Conservation (phyloP, 257 asterid genomes). For the Solanum stenotomum region DNA sequence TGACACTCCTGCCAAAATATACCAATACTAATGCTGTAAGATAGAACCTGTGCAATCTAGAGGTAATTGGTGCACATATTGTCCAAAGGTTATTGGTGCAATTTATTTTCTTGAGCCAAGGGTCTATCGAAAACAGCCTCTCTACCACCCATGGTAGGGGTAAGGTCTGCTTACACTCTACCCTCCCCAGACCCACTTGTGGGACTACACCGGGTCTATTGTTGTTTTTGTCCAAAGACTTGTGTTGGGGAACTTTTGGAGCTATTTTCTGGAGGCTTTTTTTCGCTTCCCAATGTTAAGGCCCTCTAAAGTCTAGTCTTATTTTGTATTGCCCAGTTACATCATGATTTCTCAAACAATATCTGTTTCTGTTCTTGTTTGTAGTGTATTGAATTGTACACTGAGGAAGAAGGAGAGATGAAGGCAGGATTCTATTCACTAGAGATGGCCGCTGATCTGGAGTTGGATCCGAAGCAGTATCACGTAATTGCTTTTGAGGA, state of each 20-base stretch:
- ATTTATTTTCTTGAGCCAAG: neutral
- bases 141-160: neutral
- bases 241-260: neutral
- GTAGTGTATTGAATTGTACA: slow-evolving; percentile 86
- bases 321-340: neutral
- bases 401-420: slow-evolving; percentile 58
- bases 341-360: neutral
- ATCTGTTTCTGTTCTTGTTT: slow-evolving; percentile 11
- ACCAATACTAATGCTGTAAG: neutral
- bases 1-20: neutral
- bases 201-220: neutral
- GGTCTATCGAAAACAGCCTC: neutral
- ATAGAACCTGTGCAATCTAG: neutral
- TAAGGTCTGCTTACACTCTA: neutral
- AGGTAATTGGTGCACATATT: neutral
- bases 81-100: neutral
- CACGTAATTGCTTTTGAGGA: slow-evolving; percentile 89
- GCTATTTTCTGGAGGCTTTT: neutral
- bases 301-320: neutral
- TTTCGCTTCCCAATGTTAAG: neutral
- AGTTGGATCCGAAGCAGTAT: slow-evolving; percentile 79
- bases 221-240: neutral
- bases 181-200: neutral
- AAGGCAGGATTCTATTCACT: slow-evolving; percentile 79
- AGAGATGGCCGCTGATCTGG: slow-evolving; percentile 97